Base-by-base conservation (phyloP, 2,329 filamentous ascomycete genomes). In the Fusarium metavorans region DNA sequence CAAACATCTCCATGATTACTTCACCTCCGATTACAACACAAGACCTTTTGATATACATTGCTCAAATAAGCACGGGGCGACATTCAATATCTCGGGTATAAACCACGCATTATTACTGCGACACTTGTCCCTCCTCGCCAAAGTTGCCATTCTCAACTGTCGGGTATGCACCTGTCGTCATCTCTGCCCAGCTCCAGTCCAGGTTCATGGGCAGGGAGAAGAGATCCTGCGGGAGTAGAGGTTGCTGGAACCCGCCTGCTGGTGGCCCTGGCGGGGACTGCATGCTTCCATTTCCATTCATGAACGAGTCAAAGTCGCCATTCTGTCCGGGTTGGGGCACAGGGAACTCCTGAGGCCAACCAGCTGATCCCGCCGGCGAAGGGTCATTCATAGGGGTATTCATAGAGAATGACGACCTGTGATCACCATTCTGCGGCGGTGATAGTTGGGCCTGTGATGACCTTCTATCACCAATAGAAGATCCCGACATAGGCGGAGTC, bases 151-250 rank as follows among this genome's bases (percentile, higher is more conserved):
- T 92, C 78, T 92, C 90, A 45, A 92, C 90, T 30, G 88, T 88
- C 13, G 90, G 90, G 76, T 92, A 92, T 3, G 87, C 86, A 11
- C 90, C 90, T n/a, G 90, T 90, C 35, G 89, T 91, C 87, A 92
- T 91, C 81, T 92, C 90, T 2, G 90, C 90, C 89, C 90, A 92
- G 79, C 90, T 95, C 95, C 95, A 98, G 81, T 98, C 96, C 25
- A 98, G 88, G 4, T 94, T 97, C 92, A 98, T 97, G 2, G 96
- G 95, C 90, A 98, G 92, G 82, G 96, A 93, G 91, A 97, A 99
- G 30, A 98, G 84, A 83, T 98, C 97, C 78, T 96, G 95, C 6
- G 97, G 96, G 25, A 98, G 91, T 78, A 98, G 93, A 0, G 95
- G 95, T 76, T 97, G 94, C 78, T 95, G 93, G 80, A 95, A 95